Base-by-base conservation (phyloP, 2,329 filamentous ascomycete genomes). In the Sclerotinia nivalis region DNA sequence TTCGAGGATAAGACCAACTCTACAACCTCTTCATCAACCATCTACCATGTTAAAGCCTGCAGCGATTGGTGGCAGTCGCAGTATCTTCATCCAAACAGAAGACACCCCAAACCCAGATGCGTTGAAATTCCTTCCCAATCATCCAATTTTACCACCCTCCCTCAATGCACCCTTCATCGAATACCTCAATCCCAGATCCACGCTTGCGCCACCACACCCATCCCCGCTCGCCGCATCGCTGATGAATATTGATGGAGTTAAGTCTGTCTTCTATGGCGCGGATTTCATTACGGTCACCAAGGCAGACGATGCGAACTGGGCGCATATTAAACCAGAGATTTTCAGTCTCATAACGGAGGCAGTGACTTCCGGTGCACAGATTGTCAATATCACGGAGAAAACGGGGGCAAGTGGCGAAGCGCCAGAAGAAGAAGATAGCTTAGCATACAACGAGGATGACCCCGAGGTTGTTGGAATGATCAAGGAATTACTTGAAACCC, bases 281-380 rank as follows among this genome's bases (percentile, higher is more conserved):
- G 94, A 99, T 80, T 98, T 97, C 83, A 98, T 99, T 81, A 99
- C 96, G 18, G 91, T 99, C 49, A 97, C 92, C 56, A 99, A 99
- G 81, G 88, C 92, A 61, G 86, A 89, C 73, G 92, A 96, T 74
- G 92, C 91, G 4, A 93, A 94, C 77, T 99, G 96, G 96, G 91
- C 92, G 52, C 93, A 97, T 80, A 89, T 99, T 77, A 96, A 96
- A 77, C 95, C 96, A 1, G 96, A 99, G 81, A 89, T 98, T 43
- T 99, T 98, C 81, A 91, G 93, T 72, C 84, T 98, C 71, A 97
- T 99, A 80, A 98, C 93, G 64, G 95, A 98, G 82, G 90, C 91
- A 50, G 89, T 99, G 71, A 96, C 92, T 0, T 89, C 89, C 4
- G 95, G 95, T 9, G 89, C 95, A 81, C 85, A 87, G 34, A 89